Evolutionary conservation across 768 basidiomycete genomes (phyloP), one percentile per base, ranked within the genome.

Genomic region (Serendipita sp.): DNA sequence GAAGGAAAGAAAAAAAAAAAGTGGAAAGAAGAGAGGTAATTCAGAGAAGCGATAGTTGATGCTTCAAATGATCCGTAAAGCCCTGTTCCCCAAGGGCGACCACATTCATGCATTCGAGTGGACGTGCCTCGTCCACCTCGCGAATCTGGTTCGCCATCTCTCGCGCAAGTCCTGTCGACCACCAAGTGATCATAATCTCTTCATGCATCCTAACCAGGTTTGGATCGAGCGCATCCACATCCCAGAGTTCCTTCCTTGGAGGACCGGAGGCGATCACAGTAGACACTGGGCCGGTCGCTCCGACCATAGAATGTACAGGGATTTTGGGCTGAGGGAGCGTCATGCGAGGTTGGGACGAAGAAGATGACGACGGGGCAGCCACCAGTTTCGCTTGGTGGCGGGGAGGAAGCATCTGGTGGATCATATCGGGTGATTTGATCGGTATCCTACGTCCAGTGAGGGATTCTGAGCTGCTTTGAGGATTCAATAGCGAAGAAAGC

Each of bases 231-330:
- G 53, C 53, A 26, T 58, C 53, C 24, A 58, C 53, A 26, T 58
- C 53, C 53, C 53, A 58, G 17, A 58, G 53, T 58, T 58, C 53
- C 17, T 31, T 24, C 45, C 45, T 48, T n/a, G 45, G 45, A 9
- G 45, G 45, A n/a, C 14, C 14, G 45, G n/a, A 48, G 9, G 20
- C 45, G 9, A 48, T 5, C 20, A 28, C n/a, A 48, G 26, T 20
- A 28, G 38, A 14, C 5, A 14, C 38, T 5, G 38, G 7, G 38
- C 7, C 5, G 14, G 38, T 38, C 7, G 38, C 14, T 7, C 38
- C 38, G 14, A 38, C 38, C 5, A 38, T 38, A 14, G 38, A 38
- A 38, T 38, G 38, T 5, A 38, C 14, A 38, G 38, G 38, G 5
- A 38, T 38, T 14, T 2, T 38, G 5, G 38, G 38, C 14, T 38